Evolutionary conservation across 169 alveolate species (phyloP), one percentile per base, ranked within the genome.

Genomic region (Plasmodium cynomolgi): DNA sequence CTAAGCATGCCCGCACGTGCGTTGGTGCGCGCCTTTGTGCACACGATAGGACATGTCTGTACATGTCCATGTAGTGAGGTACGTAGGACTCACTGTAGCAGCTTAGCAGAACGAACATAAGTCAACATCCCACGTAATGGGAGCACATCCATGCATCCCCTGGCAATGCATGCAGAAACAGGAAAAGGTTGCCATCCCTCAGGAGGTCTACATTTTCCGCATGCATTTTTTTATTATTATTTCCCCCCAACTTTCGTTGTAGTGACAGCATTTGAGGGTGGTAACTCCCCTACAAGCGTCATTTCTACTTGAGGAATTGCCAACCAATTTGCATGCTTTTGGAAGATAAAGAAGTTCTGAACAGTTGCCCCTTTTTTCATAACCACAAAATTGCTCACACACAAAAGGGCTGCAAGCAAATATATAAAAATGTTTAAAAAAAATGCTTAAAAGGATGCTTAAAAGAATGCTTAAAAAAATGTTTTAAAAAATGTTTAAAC

Each of bases 161-260:
- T 84, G 50, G 9, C 54, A 8, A 26, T 84, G 50, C 92, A 84
- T 84, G 92, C 92, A 84, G 50, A 84, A 37, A 84, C 37, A 71
- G 77, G 77, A 84, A 34, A 73, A 20, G 50, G 33, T 68, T 23
- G 17, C 56, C 17, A 26, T 31, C 26, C 54, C 75, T 71, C 34
- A 84, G 8, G 47, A 84, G 82, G 39, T 56, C 71, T 72, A 72
- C 72, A 84, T 84, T 84, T 68, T 37, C 29, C 72, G 68, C 92
- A 84, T 84, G 92, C 92, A 81, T 11, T 50, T 81, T 50, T 81
- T 50, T 56, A 31, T 81, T 11, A 50, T 81, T 81, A 29, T 29
- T 81, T 47, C 31, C 54, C 31, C 23, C 23, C 54, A 15, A 6
- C 54, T 37, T 31, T 79, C n/a, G 75, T 26, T 62, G 33, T 62